Evolutionary conservation across 495 filamentous ascomycete genomes (phyloP), one percentile per base, ranked within the genome.

Genomic region (Acidiella bohemica): DNA sequence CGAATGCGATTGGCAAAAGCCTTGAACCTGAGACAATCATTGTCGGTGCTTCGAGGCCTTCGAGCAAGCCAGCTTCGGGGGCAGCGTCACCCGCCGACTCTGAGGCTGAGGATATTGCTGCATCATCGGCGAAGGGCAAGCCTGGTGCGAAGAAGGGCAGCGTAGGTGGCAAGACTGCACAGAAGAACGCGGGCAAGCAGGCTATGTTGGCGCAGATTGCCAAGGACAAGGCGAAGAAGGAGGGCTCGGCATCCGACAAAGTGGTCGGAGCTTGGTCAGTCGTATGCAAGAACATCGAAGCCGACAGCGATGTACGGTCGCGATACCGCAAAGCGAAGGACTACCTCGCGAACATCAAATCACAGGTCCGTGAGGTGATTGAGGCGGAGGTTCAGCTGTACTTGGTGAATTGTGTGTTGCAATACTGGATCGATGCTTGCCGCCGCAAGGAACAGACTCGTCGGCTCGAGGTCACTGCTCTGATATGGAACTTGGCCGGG

Each of bases 1-100:
- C 77, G 0, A 76, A 76, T 34, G 61, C 72, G 6, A 60, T 64
- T 2, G 79, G 78, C 4, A 76, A 72, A 40, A 62, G 59, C 5
- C 58, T 85, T n/a, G 65, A 78, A 6, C 77, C 74, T 3, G 69
- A 81, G 49, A 67, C 55, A 0, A 66, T 83, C 29, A 64, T 71
- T 7, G 67, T 67, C 21, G 60, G 49, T 25, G 42, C 32, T 3
- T 10, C 20, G 2, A 42, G 36, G 25, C 17, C 42, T 8, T 24
- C n/a, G n/a, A 34, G 32, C 20, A 29, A 10, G 5, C 7, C 13
- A 9, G 1, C 36, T 22, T 17, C 35, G 16, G 27, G 22, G 24
- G 46, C 34, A 23, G 11, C 25, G 4, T 44, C 41, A 9, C 41
- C 44, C 28, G 37, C 44, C 2, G 39, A 42, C 39, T 44, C 41